phyloP scores from a whole-genome alignment of 106 monocot species.

The Dactylorhiza incarnata region DNA sequence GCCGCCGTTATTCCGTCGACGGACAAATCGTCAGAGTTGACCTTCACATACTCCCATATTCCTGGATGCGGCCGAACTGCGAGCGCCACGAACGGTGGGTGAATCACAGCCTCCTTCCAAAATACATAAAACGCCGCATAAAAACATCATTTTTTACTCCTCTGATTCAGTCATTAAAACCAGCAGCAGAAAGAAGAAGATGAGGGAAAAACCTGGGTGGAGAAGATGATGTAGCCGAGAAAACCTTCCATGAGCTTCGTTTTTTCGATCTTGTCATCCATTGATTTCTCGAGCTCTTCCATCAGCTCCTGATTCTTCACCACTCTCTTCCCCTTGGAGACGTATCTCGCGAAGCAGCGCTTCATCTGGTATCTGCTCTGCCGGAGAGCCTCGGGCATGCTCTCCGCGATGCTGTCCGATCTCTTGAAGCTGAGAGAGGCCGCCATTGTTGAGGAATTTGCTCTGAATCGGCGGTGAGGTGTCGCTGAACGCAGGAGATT shows the following conservation, averaged over 20 bases:
- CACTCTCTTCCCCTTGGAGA: conserved; percentile 41
- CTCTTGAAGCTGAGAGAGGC: conserved; percentile 54
- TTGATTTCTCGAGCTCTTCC: conserved; percentile 70
- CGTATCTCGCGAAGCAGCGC: conserved; percentile 65
- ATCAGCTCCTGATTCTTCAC: conserved; percentile 81
- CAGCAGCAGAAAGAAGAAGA: background rate
- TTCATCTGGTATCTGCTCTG: conserved; percentile 97
- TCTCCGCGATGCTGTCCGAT: conserved; percentile 76
- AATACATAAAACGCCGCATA: conserved; percentile 7
- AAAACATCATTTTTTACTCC: background rate
- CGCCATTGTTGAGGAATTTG: conserved; percentile 12
- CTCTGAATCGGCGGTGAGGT: background rate
- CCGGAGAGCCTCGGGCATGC: conserved; percentile 81
- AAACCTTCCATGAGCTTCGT: conserved; percentile 81
- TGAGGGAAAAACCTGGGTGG: conserved; percentile 55
- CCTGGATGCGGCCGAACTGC: conserved; percentile 81
- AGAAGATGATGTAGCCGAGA: conserved; percentile 85
- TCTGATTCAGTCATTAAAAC: too few relatives aligned
- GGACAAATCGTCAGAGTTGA: conserved; percentile 58
- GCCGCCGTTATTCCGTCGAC: conserved; percentile 64
- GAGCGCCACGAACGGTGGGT: conserved; percentile 72
- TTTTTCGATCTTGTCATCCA: conserved; percentile 86
- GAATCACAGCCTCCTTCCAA: conserved; percentile 62
- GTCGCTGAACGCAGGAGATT: background rate
- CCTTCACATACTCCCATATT: conserved; percentile 90